These are phyloP conservation scores for Scytalidium sp. DNA, from an alignment of 2,329 filamentous ascomycete species.

Conservation along the genomic window DNA sequence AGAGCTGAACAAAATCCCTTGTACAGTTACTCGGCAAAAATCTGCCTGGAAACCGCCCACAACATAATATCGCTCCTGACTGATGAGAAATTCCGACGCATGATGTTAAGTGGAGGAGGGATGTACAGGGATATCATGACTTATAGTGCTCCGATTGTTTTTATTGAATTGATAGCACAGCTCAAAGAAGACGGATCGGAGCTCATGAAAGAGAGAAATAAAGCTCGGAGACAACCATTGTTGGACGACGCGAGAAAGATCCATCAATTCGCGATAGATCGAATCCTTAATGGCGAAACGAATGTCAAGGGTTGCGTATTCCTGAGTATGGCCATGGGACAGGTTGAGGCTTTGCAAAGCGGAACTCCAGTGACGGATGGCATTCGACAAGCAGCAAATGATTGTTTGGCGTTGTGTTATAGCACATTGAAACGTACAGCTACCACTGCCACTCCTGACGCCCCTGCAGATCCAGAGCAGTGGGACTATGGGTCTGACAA, in stretches of 20 bases:
- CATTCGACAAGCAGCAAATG: conserved; percentile 1
- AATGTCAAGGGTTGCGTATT: conserved; percentile 40
- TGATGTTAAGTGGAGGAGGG: conserved; percentile 36
- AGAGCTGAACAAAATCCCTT: conserved; percentile 37
- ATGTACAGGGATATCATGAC: conserved; percentile 38
- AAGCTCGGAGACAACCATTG: conserved; percentile 23
- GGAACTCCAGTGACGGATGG: conserved; percentile 7
- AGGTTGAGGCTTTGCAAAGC: conserved; percentile 27
- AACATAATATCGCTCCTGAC: conserved; percentile 3
- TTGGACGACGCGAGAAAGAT: conserved; percentile 11
- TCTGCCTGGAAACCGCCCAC: conserved; percentile 38
- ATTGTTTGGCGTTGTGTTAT: conserved; percentile 2
- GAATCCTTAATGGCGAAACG: conserved; percentile 36
- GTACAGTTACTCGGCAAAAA: conserved; percentile 45
- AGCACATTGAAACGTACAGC: conserved; percentile 1
- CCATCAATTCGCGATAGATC: conserved; percentile 20
- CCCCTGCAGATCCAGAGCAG: neutral
- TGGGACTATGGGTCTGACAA: neutral
- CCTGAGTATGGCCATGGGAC: conserved; percentile 32
- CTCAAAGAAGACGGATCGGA: conserved; percentile 30
- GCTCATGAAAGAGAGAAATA: conserved; percentile 17
- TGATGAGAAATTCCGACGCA: conserved; percentile 28
- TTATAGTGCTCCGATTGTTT: conserved; percentile 38
- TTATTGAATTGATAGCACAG: conserved; percentile 43
- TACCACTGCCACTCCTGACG: neutral